Percentiles rank a stretch among this genome's conserved stretches.
These are phyloP conservation scores for Naganishia randhawae DNA, from an alignment of 768 basidiomycete genomes.

Conservation along the genomic window DNA sequence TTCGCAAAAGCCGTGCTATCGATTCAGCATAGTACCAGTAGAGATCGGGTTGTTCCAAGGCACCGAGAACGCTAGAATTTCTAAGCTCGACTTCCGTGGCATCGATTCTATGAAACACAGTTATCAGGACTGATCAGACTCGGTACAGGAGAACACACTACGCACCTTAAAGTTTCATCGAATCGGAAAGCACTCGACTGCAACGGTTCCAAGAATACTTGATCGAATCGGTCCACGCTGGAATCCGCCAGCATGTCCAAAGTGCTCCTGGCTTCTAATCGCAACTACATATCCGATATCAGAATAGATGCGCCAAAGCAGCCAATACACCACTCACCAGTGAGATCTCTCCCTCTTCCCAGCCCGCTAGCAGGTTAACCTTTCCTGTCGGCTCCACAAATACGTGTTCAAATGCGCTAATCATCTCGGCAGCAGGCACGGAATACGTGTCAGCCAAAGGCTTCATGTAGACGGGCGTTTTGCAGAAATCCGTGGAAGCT, in stretches of 20 bases:
- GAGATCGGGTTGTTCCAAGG: conserved; percentile 34
- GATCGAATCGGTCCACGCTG: conserved; percentile 62
- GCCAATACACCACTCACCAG: conserved; percentile 57
- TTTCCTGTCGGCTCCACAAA: conserved; percentile 75
- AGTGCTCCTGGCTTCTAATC: conserved; percentile 70
- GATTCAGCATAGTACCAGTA: conserved; percentile 33
- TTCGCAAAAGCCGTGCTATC: conserved; percentile 52
- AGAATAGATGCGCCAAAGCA: background rate
- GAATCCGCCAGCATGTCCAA: conserved; percentile 60
- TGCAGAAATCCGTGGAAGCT: conserved; percentile 70
- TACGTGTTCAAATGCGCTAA: conserved; percentile 53
- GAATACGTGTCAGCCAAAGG: conserved; percentile 39
- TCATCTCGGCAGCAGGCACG: conserved; percentile 39
- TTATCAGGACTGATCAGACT: background rate
- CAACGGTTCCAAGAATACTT: conserved; percentile 70
- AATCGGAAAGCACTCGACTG: conserved; percentile 65
- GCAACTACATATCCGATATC: conserved; percentile 57
- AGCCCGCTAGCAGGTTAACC: conserved; percentile 70
- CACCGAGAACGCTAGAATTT: conserved; percentile 11
- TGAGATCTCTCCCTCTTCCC: conserved; percentile 72
- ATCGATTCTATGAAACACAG: conserved; percentile 38
- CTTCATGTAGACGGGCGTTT: conserved; percentile 62
- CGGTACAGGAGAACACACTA: background rate
- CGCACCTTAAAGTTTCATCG: conserved; percentile 55
- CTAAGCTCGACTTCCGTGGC: conserved; percentile 30